Base-by-base conservation (phyloP, 176 grass and related monocot species). In the Elaeis guineensis region DNA sequence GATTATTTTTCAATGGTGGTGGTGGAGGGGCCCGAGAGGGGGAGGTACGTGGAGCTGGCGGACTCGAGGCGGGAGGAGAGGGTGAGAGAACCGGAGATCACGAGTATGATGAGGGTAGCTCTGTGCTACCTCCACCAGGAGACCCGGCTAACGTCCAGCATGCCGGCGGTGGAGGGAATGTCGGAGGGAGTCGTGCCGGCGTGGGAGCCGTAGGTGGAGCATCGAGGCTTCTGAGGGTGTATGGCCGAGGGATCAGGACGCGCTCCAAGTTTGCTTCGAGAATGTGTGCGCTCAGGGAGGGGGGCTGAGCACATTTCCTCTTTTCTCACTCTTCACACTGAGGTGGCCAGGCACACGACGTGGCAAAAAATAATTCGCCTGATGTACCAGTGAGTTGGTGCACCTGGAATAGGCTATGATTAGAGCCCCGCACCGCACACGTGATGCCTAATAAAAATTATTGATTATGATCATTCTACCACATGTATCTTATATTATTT, bases 81-180 rank as follows among this genome's bases (percentile, higher is more conserved):
- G 6, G 86, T 73, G 0, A 63, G 63, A 25, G 72, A 20, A 48
- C 29, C 28, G 55, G 67, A 87, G 80, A 69, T 95, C 21, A 67
- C 25, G 32, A 57, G 74, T 21, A 62, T 87, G 52, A 79, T 95
- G 17, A 71, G 67, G 16, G 77, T 90, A 7, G 83, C 83, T 16
- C 64, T 95, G 22, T 95, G 86, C 80, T 95, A 83, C 72, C 72
- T 95, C 35, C 86, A 90, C 62, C 80, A 95, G 78, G 86, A 95
- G 57, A 73, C 82, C 1, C 52, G 61, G 16, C 19, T 48, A 15
- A 72, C 83, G 68, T 83, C 90, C 25, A 64, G 53, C 77, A 95
- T 95, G 90, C 51, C 44, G 14, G 77, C 75, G 1, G 80, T 90
- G 30, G 53, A 65, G 19, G 83, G 56, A 17, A 87, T 95, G 86